Base-by-base conservation (phyloP, 495 filamentous ascomycete genomes). In the Pseudoneurospora amorphoporcata region DNA sequence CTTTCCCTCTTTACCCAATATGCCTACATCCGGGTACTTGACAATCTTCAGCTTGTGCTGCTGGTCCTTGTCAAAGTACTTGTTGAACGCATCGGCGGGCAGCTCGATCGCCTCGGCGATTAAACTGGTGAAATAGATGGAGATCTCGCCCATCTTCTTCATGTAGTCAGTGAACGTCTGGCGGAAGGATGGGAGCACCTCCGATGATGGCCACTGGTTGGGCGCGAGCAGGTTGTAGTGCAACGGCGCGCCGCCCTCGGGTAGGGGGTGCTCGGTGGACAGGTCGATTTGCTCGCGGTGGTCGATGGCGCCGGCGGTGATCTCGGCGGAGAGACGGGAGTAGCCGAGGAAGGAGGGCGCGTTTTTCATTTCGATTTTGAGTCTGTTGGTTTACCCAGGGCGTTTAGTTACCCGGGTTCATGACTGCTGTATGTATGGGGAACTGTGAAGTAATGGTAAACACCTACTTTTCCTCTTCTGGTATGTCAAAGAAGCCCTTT, bases 21-120 rank as follows among this genome's bases (percentile, higher is more conserved):
- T 78, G 4, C 85, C 79, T 1, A 88, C 82, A 77, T 92, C 89
- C 1, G 92, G 90, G 75, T 97, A 97, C 80, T 95, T 96, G 74
- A 98, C 88, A 72, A 97, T 92, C 79, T 98, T 98, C 45, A 97
- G 83, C 77, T 95, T 95, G 83, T 97, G 93, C 85, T 97, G 91
- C 81, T 94, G 90, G 73, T 89, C 84, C 4, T 84, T 81, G 72
- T 96, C 93, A 81, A 92, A 96, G 85, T 96, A 98, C 72, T 88
- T 87, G 75, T 91, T 81, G 78, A 99, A 95, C 1, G 94, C 92
- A 37, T 84, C 85, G 0, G 87, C 73, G 0, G 90, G 88, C 0
- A 99, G 86, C 37, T 88, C 90, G 68, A 99, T 89, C 9, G 94
- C 90, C 82, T 98, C 94, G 73, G 95, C 94, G 78, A 97, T 92